Evolutionary conservation across 2,329 filamentous ascomycete species (phyloP).

Genomic region (Fusarium oligoseptatum): DNA sequence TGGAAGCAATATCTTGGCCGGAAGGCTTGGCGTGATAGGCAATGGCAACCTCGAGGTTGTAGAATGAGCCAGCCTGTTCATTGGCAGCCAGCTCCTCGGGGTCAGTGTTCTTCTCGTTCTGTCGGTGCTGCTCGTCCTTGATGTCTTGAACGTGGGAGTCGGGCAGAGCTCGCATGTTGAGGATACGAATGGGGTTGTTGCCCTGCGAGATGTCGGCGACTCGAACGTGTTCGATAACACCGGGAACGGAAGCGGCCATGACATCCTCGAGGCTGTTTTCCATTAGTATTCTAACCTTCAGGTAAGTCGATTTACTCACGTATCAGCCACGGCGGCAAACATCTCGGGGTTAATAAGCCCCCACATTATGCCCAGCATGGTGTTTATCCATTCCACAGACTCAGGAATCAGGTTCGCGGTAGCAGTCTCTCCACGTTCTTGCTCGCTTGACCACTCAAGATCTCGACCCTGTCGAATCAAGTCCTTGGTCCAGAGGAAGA

Average conservation of each 20-base stretch:
- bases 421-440: slow-evolving; percentile 85
- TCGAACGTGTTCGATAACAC: slow-evolving; percentile 92
- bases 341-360: slow-evolving; percentile 94
- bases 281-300: slow-evolving; percentile 14
- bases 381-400: slow-evolving; percentile 97
- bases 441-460: slow-evolving; percentile 89
- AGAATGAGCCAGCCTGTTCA: slow-evolving; percentile 91
- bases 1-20: slow-evolving; percentile 77
- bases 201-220: slow-evolving; percentile 97
- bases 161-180: slow-evolving; percentile 85
- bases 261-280: slow-evolving; percentile 72
- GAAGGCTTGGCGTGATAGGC: slow-evolving; percentile 91
- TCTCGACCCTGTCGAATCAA: slow-evolving; percentile 85
- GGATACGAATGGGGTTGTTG: slow-evolving; percentile 87
- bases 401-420: slow-evolving; percentile 92
- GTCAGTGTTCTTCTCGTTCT: slow-evolving; percentile 85
- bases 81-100: slow-evolving; percentile 88
- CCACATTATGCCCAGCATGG: slow-evolving; percentile 86
- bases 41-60: slow-evolving; percentile 91
- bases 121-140: slow-evolving; percentile 82
- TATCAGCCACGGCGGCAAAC: slow-evolving; percentile 93
- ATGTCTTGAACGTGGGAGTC: slow-evolving; percentile 85
- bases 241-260: slow-evolving; percentile 95
- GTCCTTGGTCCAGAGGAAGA: slow-evolving; percentile 93
- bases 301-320: slow-evolving; percentile 52